Evolutionary conservation across 192 early-diverging fungal genomes (phyloP).

Genomic region (Thamnidium elegans): DNA sequence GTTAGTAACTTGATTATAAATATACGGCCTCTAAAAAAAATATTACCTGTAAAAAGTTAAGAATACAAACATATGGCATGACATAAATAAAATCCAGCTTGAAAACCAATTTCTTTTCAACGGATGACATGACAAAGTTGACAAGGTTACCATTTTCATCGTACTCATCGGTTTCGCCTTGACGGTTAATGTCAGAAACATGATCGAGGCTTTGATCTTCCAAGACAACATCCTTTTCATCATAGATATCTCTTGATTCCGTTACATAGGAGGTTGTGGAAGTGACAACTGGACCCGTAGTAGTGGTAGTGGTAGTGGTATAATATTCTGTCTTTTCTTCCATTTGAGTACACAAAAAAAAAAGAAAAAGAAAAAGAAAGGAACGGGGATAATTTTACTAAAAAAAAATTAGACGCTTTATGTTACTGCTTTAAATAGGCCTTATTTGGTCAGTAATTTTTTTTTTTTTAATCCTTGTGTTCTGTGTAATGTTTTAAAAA

Average conservation of each 20-base stretch:
- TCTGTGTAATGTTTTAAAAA: too few relatives aligned
- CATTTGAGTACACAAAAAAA: slow-evolving; percentile 1
- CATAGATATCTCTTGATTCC: too few relatives aligned
- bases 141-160: slow-evolving; percentile 6
- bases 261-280: too few relatives aligned
- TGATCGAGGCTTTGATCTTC: too few relatives aligned
- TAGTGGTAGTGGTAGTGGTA: neutral
- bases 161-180: neutral
- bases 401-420: too few relatives aligned
- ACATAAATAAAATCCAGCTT: slow-evolving; percentile 25
- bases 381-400: neutral
- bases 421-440: too few relatives aligned
- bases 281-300: too few relatives aligned
- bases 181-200: neutral
- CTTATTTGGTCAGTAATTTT: too few relatives aligned
- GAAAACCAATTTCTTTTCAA: slow-evolving; percentile 11
- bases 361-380: slow-evolving; percentile 7
- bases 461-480: too few relatives aligned
- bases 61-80: slow-evolving; percentile 24
- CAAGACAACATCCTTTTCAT: too few relatives aligned
- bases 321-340: slow-evolving; percentile 12
- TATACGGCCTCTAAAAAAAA: neutral
- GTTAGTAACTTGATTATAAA: neutral
- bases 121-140: neutral
- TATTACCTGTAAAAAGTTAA: slow-evolving; percentile 30